These are phyloP conservation scores for Eimeria praecox DNA, from an alignment of 169 alveolate genomes.

Conservation along the genomic window DNA sequence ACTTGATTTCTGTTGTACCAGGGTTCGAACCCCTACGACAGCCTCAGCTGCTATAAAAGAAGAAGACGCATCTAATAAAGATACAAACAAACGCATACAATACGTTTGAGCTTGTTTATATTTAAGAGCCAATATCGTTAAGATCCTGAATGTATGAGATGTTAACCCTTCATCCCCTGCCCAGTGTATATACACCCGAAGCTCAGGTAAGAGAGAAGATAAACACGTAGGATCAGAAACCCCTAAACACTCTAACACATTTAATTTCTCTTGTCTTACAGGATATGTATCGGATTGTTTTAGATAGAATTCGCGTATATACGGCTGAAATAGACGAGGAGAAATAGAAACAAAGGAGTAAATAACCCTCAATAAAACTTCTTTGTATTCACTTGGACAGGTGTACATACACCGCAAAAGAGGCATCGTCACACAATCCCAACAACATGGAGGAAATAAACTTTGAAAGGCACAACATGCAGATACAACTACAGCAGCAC, in stretches of 20 bases:
- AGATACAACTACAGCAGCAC: conserved; percentile 66
- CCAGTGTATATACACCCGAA: conserved; percentile 77
- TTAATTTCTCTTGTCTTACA: conserved; percentile 39
- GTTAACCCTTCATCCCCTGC: conserved; percentile 58
- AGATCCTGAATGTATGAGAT: not conserved
- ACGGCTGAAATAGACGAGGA: conserved; percentile 62
- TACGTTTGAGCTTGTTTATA: not conserved
- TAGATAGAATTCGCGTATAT: conserved; percentile 54
- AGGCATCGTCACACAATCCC: conserved; percentile 53
- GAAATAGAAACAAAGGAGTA: not conserved
- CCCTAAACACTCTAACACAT: not conserved
- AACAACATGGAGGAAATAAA: conserved; percentile 13
- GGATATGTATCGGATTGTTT: conserved; percentile 10
- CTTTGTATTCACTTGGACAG: conserved; percentile 31
- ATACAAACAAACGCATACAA: conserved; percentile 67
- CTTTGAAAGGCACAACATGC: conserved; percentile 27
- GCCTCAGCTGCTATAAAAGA: conserved; percentile 82
- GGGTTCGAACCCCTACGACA: conserved; percentile 56
- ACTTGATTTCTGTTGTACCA: conserved; percentile 61
- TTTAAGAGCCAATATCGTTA: conserved; percentile 36
- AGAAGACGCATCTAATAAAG: conserved; percentile 74
- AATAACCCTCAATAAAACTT: conserved; percentile 27
- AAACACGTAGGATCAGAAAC: not conserved
- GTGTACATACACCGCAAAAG: conserved; percentile 71
- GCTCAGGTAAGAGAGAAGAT: conserved; percentile 36